Evolutionary conservation across 176 grass and related monocot species (phyloP).

Genomic region (Themeda triandra): DNA sequence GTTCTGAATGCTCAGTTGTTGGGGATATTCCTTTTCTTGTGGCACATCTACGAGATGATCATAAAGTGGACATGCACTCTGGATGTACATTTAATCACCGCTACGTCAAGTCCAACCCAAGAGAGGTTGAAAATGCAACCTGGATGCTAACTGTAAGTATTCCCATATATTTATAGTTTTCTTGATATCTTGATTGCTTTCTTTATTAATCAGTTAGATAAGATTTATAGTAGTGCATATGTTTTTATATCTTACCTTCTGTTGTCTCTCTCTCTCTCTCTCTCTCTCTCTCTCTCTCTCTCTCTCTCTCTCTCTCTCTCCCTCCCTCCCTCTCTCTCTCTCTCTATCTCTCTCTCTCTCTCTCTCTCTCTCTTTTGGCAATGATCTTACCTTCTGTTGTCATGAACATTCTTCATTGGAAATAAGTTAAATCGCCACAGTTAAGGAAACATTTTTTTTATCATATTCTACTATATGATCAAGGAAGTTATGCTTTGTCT

Average conservation of each 20-base stretch:
- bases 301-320: too few relatives aligned
- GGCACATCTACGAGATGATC: slow-evolving; percentile 80
- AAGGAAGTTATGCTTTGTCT: too few relatives aligned
- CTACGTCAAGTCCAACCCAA: slow-evolving; percentile 90
- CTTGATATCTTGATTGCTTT: slow-evolving; percentile 3
- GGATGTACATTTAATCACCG: slow-evolving; percentile 95
- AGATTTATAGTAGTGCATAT: background rate
- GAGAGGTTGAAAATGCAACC: slow-evolving; percentile 93
- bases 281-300: too few relatives aligned
- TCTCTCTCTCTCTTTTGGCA: too few relatives aligned
- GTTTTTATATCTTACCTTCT: background rate
- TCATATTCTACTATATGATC: too few relatives aligned
- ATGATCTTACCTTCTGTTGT: background rate
- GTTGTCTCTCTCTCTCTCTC: too few relatives aligned
- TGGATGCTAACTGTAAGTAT: slow-evolving; percentile 97
- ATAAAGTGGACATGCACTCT: slow-evolving; percentile 93
- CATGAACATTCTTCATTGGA: background rate
- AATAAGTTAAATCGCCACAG: too few relatives aligned
- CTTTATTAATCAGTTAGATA: background rate
- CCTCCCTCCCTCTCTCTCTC: too few relatives aligned
- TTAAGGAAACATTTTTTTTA: too few relatives aligned
- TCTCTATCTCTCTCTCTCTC: too few relatives aligned
- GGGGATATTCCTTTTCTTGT: slow-evolving; percentile 83
- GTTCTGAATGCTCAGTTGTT: slow-evolving; percentile 77
- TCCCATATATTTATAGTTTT: background rate